Conservation (phyloP, 1,139 yeast species). For the Geotrichum reessii region DNA sequence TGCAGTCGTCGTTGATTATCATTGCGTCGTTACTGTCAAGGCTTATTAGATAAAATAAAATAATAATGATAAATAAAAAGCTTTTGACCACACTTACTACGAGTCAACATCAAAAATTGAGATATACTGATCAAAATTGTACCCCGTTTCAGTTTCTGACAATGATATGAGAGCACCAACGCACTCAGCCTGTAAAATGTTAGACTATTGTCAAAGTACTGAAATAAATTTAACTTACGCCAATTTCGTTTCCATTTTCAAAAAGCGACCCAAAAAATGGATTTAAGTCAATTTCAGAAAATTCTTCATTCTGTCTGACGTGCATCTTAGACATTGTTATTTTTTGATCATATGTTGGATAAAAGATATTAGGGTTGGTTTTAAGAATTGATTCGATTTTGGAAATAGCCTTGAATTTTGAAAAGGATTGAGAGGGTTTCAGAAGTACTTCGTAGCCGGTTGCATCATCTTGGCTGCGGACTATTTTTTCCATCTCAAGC, state of each 20-base stretch:
- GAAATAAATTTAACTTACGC: slow-evolving; percentile 5
- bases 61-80: too few relatives aligned
- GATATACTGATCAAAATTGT: slow-evolving; percentile 8
- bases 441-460: slow-evolving; percentile 9
- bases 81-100: slow-evolving; percentile 5
- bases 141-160: slow-evolving; percentile 6
- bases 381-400: slow-evolving; percentile 11
- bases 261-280: slow-evolving; percentile 15
- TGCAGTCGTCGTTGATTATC: slow-evolving; percentile 38
- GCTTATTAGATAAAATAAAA: background rate
- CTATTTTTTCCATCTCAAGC: slow-evolving; percentile 6
- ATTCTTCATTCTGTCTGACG: slow-evolving; percentile 8
- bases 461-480: slow-evolving; percentile 12
- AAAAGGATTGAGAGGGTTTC: slow-evolving; percentile 17
- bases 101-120: slow-evolving; percentile 10
- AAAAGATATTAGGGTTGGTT: slow-evolving; percentile 11
- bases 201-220: background rate
- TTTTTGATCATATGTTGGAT: slow-evolving; percentile 15
- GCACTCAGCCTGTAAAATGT: slow-evolving; percentile 12
- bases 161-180: slow-evolving; percentile 15
- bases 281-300: slow-evolving; percentile 9
- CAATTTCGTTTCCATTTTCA: slow-evolving; percentile 15
- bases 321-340: slow-evolving; percentile 6
- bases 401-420: slow-evolving; percentile 10
- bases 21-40: slow-evolving; percentile 21